These are phyloP conservation scores for Pseudogymnoascus destructans DNA, from an alignment of 2,329 filamentous ascomycete species.

Conservation along the genomic window DNA sequence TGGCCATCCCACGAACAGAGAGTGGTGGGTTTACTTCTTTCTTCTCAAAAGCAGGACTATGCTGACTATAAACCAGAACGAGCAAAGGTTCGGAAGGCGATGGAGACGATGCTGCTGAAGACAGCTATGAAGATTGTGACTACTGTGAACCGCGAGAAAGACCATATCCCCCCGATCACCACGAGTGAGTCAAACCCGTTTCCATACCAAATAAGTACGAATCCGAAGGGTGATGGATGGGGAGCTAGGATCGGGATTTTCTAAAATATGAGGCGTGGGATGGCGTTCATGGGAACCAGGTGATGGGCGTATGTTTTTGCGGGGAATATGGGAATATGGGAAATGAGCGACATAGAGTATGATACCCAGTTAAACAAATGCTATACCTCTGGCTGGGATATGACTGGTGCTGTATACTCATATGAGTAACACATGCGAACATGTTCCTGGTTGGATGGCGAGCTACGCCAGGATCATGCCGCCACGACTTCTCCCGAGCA, in stretches of 20 bases:
- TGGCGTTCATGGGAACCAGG: background rate
- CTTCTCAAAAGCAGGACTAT: background rate
- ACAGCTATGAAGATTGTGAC: slow-evolving; percentile 83
- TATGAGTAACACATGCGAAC: slow-evolving; percentile 1
- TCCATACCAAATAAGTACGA: slow-evolving; percentile 83
- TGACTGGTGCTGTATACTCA: background rate
- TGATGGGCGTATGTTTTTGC: background rate
- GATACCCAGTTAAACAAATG: slow-evolving; percentile 8
- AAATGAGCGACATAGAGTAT: slow-evolving; percentile 4
- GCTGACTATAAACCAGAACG: slow-evolving; percentile 44
- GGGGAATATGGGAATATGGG: background rate
- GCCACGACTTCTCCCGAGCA: background rate
- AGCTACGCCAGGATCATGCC: background rate
- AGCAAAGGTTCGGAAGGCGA: slow-evolving; percentile 75
- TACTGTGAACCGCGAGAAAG: slow-evolving; percentile 77
- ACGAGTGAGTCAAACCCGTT: slow-evolving; percentile 87
- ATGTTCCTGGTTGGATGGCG: background rate
- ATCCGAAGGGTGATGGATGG: slow-evolving; percentile 71
- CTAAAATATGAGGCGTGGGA: slow-evolving; percentile 7
- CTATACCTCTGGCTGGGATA: slow-evolving; percentile 6
- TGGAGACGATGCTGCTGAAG: slow-evolving; percentile 79
- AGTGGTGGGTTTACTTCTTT: slow-evolving; percentile 46
- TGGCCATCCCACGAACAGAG: slow-evolving; percentile 79
- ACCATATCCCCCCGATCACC: slow-evolving; percentile 94
- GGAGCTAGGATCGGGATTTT: slow-evolving; percentile 60